Evolutionary conservation across 2,329 filamentous ascomycete species (phyloP).

Genomic region (Colletotrichum caudatum): DNA sequence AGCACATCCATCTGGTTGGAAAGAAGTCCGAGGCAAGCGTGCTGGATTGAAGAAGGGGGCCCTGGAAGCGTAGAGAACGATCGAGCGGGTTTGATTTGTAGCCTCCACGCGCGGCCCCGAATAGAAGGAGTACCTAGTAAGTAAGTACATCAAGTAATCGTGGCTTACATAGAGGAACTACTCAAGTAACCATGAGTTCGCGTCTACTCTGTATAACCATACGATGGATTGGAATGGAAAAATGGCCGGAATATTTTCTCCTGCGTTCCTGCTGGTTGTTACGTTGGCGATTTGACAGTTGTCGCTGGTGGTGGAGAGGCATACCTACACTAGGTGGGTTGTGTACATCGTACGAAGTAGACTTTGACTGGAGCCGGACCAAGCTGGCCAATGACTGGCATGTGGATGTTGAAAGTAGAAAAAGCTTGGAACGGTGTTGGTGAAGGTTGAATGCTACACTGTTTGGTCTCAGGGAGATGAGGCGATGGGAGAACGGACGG

Average conservation of each 20-base stretch:
- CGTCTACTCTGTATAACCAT: not conserved
- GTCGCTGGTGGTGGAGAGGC: not conserved
- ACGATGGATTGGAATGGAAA: not conserved
- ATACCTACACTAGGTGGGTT: too few relatives aligned
- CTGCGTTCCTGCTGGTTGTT: not conserved
- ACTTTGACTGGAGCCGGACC: not conserved
- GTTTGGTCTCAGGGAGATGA: conserved; percentile 13
- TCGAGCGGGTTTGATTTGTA: not conserved
- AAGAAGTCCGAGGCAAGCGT: conserved; percentile 3
- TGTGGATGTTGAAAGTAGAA: not conserved
- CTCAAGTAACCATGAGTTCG: not conserved
- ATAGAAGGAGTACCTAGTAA: not conserved
- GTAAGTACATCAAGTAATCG: too few relatives aligned
- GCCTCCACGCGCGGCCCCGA: not conserved
- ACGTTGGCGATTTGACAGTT: not conserved
- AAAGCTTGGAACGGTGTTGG: conserved; percentile 5
- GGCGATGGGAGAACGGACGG: not conserved
- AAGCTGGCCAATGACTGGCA: conserved; percentile 7
- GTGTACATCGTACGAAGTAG: not conserved
- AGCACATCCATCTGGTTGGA: not conserved
- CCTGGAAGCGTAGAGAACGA: not conserved
- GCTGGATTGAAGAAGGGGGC: not conserved
- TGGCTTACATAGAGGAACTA: not conserved
- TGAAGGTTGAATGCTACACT: conserved; percentile 15
- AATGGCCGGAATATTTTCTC: conserved; percentile 9